Evolutionary conservation across 257 asterid genomes (phyloP).

Genomic region (Nicotiana tabacum): DNA sequence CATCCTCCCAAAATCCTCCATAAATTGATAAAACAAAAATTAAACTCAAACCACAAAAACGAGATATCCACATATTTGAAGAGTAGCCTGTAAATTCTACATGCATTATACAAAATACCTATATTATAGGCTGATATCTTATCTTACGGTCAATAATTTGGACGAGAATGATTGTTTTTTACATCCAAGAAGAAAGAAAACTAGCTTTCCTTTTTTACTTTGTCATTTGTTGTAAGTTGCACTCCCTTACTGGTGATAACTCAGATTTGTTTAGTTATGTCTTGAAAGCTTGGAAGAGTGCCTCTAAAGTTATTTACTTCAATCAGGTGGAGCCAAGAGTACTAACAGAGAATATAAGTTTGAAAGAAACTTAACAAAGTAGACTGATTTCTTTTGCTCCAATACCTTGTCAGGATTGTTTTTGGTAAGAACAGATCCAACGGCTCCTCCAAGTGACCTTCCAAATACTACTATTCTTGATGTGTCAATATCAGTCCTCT

Average conservation of each 20-base stretch:
- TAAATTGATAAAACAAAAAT: background rate
- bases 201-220: background rate
- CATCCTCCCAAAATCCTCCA: background rate
- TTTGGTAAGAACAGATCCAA: constrained; percentile 76
- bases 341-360: background rate
- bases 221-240: background rate
- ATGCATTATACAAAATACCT: background rate
- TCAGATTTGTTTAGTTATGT: background rate
- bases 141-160: background rate
- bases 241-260: background rate
- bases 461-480: constrained; percentile 90
- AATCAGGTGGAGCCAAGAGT: background rate
- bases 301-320: background rate
- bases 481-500: constrained; percentile 88
- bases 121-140: background rate
- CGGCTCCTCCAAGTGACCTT: constrained; percentile 99
- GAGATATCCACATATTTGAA: background rate
- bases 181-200: background rate
- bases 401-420: constrained; percentile 90
- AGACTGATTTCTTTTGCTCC: background rate
- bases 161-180: background rate
- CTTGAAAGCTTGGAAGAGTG: background rate
- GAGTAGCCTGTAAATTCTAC: background rate
- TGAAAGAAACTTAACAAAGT: background rate
- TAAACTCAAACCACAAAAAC: background rate